Evolutionary conservation across 129 eudicot genomes (phyloP), one percentile per base, ranked within the genome.

Genomic region (Smallanthus sonchifolius): DNA sequence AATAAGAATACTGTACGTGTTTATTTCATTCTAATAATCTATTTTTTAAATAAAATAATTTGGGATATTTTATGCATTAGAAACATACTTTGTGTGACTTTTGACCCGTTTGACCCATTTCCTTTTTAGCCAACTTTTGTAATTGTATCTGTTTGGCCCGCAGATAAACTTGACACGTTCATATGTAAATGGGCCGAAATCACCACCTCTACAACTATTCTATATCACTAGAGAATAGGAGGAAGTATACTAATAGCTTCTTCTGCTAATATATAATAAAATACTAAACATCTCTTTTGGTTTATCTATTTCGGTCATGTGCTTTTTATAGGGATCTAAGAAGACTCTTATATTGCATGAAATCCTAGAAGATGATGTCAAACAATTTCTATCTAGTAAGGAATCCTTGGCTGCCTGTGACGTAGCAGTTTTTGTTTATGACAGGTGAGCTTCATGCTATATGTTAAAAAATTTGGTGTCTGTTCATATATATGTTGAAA

Each of bases 381-480:
- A 84, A 77, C 83, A 61, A 61, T 71, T 91, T 66, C 79, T 91
- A 47, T 86, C 89, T 8, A 75, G 63, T 69, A 94, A 87, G 86
- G 99, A 94, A 47, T 91, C 86, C 68, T 79, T 94, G 80, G 91
- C 97, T 70, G 63, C 88, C 72, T 88, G 93, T 68, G 99, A 94
- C 81, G 90, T 88, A 60, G 99, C 99, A 38, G 79, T 87, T 59
- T 94, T 94, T 75, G 87, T 88, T 48, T 91, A 88, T 75, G 96
- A 94, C 87, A 82, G 96, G 99, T 91, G 74, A 55, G 86, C 55
- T 69, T 77, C 49, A 62, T 72, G 30, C 62, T 38, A 69, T 55
- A 54, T 48, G 40, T 63, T 24, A 16, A 65, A 28, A 65, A 63
- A 74, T 17, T 32, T 65, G 30, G 19, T 75, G 34, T 69, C 45